These are phyloP conservation scores for Colletotrichum trifolii DNA, from an alignment of 2,329 filamentous ascomycete species.

Conservation along the genomic window DNA sequence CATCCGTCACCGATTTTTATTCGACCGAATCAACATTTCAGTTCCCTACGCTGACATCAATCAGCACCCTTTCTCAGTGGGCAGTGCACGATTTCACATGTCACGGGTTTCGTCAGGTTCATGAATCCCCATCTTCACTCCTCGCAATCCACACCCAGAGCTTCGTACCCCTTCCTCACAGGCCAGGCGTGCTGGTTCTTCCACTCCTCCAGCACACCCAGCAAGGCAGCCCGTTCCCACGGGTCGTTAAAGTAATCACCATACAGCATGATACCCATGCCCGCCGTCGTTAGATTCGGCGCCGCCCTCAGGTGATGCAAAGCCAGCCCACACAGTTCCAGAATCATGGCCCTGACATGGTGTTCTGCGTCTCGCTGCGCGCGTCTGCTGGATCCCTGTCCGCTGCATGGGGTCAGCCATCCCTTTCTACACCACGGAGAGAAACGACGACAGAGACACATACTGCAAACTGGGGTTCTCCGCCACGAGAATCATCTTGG, in stretches of 20 bases:
- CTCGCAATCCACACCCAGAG: not conserved
- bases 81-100: too few relatives aligned
- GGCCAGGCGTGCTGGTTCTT: slow-evolving; percentile 55
- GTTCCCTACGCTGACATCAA: too few relatives aligned
- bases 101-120: not conserved
- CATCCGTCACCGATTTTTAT: too few relatives aligned
- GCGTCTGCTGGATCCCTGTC: slow-evolving; percentile 41
- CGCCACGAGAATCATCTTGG: slow-evolving; percentile 52
- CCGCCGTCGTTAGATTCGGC: slow-evolving; percentile 51
- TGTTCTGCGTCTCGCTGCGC: slow-evolving; percentile 49
- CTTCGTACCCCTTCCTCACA: slow-evolving; percentile 42
- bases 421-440: not conserved
- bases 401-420: not conserved
- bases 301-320: slow-evolving; percentile 51
- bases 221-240: slow-evolving; percentile 50
- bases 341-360: slow-evolving; percentile 50
- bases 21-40: too few relatives aligned
- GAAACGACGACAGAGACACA: slow-evolving; percentile 2
- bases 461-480: slow-evolving; percentile 52
- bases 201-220: slow-evolving; percentile 56
- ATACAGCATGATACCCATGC: slow-evolving; percentile 54
- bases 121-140: not conserved
- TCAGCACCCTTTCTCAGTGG: too few relatives aligned
- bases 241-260: slow-evolving; percentile 54
- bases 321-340: slow-evolving; percentile 54